phyloP scores from a whole-genome alignment of 1,284 basidiomycete species.

The Grifola frondosa region DNA sequence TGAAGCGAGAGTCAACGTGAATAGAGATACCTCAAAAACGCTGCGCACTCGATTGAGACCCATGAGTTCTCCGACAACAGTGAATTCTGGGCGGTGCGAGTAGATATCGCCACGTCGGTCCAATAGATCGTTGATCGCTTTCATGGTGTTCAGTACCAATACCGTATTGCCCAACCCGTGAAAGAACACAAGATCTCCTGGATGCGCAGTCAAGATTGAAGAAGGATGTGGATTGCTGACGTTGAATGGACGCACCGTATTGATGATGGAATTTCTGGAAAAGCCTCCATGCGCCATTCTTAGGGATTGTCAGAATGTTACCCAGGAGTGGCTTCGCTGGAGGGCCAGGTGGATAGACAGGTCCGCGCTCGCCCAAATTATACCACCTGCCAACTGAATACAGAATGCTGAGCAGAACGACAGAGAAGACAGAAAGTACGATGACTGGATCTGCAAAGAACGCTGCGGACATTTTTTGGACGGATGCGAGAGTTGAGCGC shows the following conservation, averaged over 20 bases:
- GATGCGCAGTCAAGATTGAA: background rate
- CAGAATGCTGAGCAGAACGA: too few relatives aligned
- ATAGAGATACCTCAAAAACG: too few relatives aligned
- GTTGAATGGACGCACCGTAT: constrained; percentile 6
- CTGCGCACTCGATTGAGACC: constrained; percentile 27
- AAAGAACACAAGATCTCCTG: constrained; percentile 18
- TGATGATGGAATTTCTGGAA: constrained; percentile 5
- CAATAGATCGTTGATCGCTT: constrained; percentile 33
- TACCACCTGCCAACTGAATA: too few relatives aligned
- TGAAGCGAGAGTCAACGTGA: background rate
- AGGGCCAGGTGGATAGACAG: constrained; percentile 17
- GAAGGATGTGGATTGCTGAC: too few relatives aligned
- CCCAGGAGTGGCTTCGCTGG: constrained; percentile 10
- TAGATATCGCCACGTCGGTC: constrained; percentile 33
- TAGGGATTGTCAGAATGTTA: constrained; percentile 11
- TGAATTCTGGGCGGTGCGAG: constrained; percentile 36
- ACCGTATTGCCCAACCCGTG: constrained; percentile 17
- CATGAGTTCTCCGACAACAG: constrained; percentile 38
- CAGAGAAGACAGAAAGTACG: too few relatives aligned
- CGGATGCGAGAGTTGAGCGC: too few relatives aligned
- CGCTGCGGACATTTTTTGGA: too few relatives aligned
- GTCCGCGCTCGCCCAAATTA: too few relatives aligned
- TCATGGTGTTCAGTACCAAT: constrained; percentile 35
- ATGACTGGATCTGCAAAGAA: too few relatives aligned
- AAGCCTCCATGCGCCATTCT: constrained; percentile 6